A percentile compares a stretch with the other conserved stretches of the same genome.
phyloP scores from a whole-genome alignment of 306 rosid genomes.

The Clitoria ternatea region DNA sequence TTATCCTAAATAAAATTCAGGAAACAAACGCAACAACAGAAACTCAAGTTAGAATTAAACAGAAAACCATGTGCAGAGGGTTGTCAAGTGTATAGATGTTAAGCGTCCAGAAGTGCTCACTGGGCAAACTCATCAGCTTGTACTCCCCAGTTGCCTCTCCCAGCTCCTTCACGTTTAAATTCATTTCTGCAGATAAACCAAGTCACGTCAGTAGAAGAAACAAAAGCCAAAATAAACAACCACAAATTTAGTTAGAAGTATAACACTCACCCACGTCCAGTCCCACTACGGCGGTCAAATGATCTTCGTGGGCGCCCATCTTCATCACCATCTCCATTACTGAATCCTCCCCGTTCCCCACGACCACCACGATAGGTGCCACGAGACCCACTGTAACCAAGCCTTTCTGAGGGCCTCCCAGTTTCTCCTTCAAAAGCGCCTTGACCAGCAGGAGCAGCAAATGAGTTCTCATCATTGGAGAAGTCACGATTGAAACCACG shows the following conservation, averaged over 20 bases:
- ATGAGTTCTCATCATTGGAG: conserved; percentile 37
- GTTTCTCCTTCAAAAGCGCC: conserved; percentile 45
- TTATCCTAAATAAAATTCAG: conserved; percentile 31
- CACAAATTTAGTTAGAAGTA: background rate
- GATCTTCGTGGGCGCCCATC: conserved; percentile 52
- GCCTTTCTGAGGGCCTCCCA: conserved; percentile 43
- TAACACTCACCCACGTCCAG: conserved; percentile 57
- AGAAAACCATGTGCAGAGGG: background rate
- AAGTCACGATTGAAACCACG: conserved; percentile 32
- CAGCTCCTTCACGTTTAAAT: conserved; percentile 62
- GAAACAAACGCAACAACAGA: background rate
- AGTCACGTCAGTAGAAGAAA: background rate
- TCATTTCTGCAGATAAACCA: conserved; percentile 46
- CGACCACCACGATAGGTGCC: conserved; percentile 63
- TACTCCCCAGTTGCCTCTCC: conserved; percentile 78
- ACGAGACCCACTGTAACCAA: conserved; percentile 53
- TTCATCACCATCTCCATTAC: conserved; percentile 56
- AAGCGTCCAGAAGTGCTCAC: conserved; percentile 23
- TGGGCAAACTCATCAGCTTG: conserved; percentile 48
- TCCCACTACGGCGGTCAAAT: conserved; percentile 71
- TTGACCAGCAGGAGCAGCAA: conserved; percentile 31
- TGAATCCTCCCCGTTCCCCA: conserved; percentile 58
- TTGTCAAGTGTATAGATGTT: background rate
- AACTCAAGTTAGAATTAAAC: background rate
- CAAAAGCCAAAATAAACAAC: background rate